A percentile compares a stretch with the other conserved stretches of the same genome.
phyloP scores from a whole-genome alignment of 208 protist species.

The Wallacemonas rigidus region DNA sequence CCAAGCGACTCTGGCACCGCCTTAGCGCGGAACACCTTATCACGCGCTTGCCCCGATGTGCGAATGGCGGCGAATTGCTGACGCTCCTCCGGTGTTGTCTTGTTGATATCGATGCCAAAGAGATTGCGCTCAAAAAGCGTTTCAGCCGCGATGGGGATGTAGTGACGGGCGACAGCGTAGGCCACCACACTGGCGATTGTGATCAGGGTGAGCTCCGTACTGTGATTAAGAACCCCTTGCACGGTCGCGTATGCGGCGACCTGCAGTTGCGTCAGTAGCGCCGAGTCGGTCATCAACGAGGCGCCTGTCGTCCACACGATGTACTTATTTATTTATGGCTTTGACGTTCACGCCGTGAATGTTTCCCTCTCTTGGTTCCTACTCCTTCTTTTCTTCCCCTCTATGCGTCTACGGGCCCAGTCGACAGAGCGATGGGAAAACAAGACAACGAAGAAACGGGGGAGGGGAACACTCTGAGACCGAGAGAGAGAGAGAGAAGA shows the following conservation, averaged over 20 bases:
- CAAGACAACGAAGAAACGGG: too few species aligned
- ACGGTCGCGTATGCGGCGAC: slow-evolving; percentile 20
- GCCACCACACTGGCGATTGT: slow-evolving; percentile 56
- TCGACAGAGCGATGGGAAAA: too few species aligned
- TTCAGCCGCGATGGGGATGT: slow-evolving; percentile 57
- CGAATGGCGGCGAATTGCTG: slow-evolving; percentile 49
- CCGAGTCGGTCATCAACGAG: neutral
- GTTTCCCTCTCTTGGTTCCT: too few species aligned
- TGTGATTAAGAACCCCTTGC: slow-evolving; percentile 38
- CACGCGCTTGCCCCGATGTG: slow-evolving; percentile 16
- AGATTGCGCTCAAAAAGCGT: slow-evolving; percentile 85
- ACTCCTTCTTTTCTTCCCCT: too few species aligned
- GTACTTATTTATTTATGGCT: too few species aligned
- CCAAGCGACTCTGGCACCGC: slow-evolving; percentile 78
- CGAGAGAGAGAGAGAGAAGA: too few species aligned
- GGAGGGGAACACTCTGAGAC: too few species aligned
- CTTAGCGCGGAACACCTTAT: slow-evolving; percentile 29
- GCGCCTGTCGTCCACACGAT: too few species aligned
- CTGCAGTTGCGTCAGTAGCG: neutral
- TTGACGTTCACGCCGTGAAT: too few species aligned
- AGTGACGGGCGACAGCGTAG: slow-evolving; percentile 61
- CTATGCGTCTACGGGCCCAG: too few species aligned
- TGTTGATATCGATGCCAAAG: slow-evolving; percentile 96
- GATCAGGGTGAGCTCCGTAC: slow-evolving; percentile 48
- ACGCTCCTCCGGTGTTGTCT: slow-evolving; percentile 77